A percentile compares a stretch with the other conserved stretches of the same genome.
These are phyloP conservation scores for Xylariaceae sp. DNA, from an alignment of 2,329 filamentous ascomycete species.

Conservation along the genomic window DNA sequence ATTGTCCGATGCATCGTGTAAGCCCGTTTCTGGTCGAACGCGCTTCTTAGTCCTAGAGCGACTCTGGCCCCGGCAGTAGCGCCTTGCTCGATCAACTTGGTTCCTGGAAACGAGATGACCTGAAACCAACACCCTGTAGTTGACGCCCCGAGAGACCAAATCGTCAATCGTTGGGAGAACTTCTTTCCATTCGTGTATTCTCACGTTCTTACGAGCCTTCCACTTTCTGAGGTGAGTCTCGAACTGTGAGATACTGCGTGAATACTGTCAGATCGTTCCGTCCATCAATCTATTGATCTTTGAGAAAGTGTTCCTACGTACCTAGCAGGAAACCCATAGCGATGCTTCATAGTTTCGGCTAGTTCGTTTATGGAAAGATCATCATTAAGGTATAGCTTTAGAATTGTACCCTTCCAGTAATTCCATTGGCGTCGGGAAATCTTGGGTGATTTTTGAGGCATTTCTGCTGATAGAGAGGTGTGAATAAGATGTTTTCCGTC, in stretches of 20 bases:
- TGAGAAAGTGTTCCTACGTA: constrained; percentile 8
- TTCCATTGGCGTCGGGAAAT: constrained; percentile 11
- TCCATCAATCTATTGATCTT: not conserved
- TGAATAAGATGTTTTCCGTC: no score
- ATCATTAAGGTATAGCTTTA: constrained; percentile 11
- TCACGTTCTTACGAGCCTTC: constrained; percentile 20
- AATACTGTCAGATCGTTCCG: not conserved
- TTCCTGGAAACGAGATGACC: constrained; percentile 7
- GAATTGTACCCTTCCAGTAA: constrained; percentile 12
- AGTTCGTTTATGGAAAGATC: constrained; percentile 6
- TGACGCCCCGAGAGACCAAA: not conserved
- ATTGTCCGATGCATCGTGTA: not conserved
- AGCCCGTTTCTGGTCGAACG: not conserved
- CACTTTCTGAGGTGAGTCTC: constrained; percentile 16
- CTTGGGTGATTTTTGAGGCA: constrained; percentile 10
- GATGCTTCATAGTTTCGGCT: constrained; percentile 7
- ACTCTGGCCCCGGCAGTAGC: constrained; percentile 1
- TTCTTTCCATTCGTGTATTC: constrained; percentile 13
- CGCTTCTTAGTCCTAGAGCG: not conserved
- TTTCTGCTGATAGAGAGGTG: not conserved
- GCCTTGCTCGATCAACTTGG: constrained; percentile 11
- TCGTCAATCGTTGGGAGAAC: constrained; percentile 11
- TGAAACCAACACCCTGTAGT: constrained; percentile 13
- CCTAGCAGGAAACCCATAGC: constrained; percentile 13
- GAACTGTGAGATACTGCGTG: constrained; percentile 13